Evolutionary conservation across 148 eudicot genomes (phyloP).

Genomic region (Polygonum maritimum): DNA sequence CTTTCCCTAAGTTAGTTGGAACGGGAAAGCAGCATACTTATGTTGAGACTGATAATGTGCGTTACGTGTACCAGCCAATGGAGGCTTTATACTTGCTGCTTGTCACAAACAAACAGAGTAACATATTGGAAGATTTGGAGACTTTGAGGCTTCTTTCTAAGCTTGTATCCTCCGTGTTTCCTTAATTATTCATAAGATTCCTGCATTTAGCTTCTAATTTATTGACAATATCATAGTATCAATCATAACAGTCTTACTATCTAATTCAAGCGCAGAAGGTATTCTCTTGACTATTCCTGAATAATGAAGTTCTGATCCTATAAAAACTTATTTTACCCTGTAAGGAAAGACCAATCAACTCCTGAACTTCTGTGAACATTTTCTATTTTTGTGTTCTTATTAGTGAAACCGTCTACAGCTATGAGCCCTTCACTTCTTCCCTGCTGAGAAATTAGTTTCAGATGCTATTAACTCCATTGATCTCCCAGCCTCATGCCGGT

Average conservation of each 20-base stretch:
- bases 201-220: neutral
- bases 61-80: slow-evolving; percentile 96
- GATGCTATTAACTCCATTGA: neutral
- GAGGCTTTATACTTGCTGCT: slow-evolving; percentile 79
- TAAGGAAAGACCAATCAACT: neutral
- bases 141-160: slow-evolving; percentile 93
- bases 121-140: slow-evolving; percentile 98
- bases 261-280: neutral
- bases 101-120: slow-evolving; percentile 93
- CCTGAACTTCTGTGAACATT: neutral
- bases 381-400: neutral
- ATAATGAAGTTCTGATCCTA: neutral
- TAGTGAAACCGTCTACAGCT: no score
- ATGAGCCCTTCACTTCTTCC: neutral
- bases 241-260: neutral
- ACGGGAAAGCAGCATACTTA: slow-evolving; percentile 97
- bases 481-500: neutral
- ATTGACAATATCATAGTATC: neutral
- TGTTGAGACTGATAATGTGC: slow-evolving; percentile 97
- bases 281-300: neutral
- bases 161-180: slow-evolving; percentile 53
- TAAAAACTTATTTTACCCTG: neutral
- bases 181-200: neutral
- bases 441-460: neutral
- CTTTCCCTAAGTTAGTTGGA: slow-evolving; percentile 93